Evolutionary conservation across 192 early-diverging fungal species (phyloP), one percentile per base, ranked within the genome.

Genomic region (Podila verticillata): DNA sequence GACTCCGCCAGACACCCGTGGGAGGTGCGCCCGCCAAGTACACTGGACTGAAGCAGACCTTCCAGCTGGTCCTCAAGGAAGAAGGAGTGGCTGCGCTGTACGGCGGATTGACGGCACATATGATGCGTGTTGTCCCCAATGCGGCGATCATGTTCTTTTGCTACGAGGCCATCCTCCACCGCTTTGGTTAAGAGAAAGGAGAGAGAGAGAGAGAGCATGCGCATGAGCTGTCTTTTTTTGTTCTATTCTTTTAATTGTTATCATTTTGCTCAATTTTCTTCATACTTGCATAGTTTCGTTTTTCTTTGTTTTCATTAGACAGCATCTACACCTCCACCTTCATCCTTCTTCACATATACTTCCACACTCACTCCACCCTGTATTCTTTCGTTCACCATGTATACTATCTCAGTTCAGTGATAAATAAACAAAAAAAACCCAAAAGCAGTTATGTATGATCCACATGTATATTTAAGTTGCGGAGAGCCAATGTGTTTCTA

Each of bases 121-220:
- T 99, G 61, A 84, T 97, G 87, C 90, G 97, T 57, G 95, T 96
- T 1, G 96, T 98, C 9, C 97, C 97, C 1, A 98, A 98, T 81
- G 96, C 97, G 1, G 93, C 95, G 8, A 97, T 97, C 64, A 90
- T 98, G 91, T 98, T 99, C 72, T 87, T 95, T 61, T 89, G 91
- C 13, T 96, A 95, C 62, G 95, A 96, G 66, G 78, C 90, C 20
- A 90, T 95, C 36, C 69, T 94, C 34, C 81, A 91, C 44, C 82
- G 78, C 36, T 70, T 68, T n/a, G 79, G 68, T 67, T 75, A 65
- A 61, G 66, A 63, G 39, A 44, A 17, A 44, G 39, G 39, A 44
- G 39, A 34, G 48, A 62, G 54, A 59, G 62, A 72, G 48, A 36
- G 12, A 66, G 26, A 30, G 24, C 26, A 47, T 30, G 28, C 30